phyloP scores from a whole-genome alignment of 345 rosid genomes.

The Gossypium ekmanianum region DNA sequence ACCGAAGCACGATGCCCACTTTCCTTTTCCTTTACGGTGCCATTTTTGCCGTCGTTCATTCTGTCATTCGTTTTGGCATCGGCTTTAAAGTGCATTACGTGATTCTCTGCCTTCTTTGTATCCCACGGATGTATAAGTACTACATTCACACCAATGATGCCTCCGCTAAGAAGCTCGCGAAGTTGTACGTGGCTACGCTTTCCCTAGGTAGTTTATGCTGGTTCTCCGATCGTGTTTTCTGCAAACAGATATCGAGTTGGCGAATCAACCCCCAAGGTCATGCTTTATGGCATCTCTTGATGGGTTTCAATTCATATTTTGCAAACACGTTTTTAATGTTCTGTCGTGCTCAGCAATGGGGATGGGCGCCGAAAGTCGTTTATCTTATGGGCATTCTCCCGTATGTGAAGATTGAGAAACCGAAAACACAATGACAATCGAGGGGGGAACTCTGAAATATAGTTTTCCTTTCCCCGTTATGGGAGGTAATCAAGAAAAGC shows the following conservation, averaged over 20 bases:
- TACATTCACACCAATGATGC: conserved; percentile 73
- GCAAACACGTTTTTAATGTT: conserved; percentile 95
- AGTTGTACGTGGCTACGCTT: conserved; percentile 61
- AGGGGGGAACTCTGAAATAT: no score
- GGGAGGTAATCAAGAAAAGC: no score
- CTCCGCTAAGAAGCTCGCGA: conserved; percentile 67
- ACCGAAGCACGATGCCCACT: conserved; percentile 90
- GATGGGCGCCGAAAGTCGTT: conserved; percentile 70
- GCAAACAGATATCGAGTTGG: conserved; percentile 58
- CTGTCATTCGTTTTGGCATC: conserved; percentile 59
- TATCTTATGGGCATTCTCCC: conserved; percentile 58
- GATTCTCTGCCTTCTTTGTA: conserved; percentile 74
- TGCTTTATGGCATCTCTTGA: conserved; percentile 82
- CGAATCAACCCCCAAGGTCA: conserved; percentile 81
- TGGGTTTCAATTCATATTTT: conserved; percentile 81
- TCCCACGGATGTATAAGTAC: conserved; percentile 93
- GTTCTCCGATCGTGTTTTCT: conserved; percentile 62
- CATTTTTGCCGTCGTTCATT: conserved; percentile 66
- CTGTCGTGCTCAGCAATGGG: conserved; percentile 82
- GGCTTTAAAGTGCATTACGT: conserved; percentile 87
- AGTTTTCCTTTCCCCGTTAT: no score
- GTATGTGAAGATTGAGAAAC: conserved; percentile 77
- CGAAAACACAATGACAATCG: conserved; percentile 27
- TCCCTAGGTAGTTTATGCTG: conserved; percentile 61
- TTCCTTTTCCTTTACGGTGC: conserved; percentile 88